phyloP scores from a whole-genome alignment of 192 early-diverging fungal species.

The Coemansia biformis region DNA sequence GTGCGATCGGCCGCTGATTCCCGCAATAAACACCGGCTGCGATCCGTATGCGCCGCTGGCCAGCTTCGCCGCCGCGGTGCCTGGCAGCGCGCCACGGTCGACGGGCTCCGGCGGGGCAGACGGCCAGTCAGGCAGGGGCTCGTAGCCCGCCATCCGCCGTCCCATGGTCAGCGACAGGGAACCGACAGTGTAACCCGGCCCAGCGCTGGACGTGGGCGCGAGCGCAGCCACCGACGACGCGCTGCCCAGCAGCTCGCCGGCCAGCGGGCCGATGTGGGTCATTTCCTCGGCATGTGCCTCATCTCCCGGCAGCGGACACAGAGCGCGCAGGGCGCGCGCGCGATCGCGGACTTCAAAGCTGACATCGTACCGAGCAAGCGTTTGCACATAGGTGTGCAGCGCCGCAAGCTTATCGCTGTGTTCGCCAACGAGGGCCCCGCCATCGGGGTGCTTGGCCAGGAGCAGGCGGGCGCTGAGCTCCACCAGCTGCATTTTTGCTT shows the following conservation, averaged over 20 bases:
- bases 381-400: conserved; percentile 71
- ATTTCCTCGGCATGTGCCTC: conserved; percentile 19
- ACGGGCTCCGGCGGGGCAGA: conserved; percentile 9
- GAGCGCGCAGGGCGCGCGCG: conserved; percentile 57
- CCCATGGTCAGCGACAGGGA: conserved; percentile 62
- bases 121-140: conserved; percentile 78
- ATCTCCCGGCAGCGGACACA: conserved; percentile 33
- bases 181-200: conserved; percentile 52
- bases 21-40: conserved; percentile 34
- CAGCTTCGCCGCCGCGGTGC: background rate
- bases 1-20: conserved; percentile 28
- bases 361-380: conserved; percentile 84
- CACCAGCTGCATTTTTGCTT: conserved; percentile 78
- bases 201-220: too few relatives aligned
- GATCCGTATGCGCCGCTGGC: conserved; percentile 1
- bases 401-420: conserved; percentile 13
- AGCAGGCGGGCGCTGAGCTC: conserved; percentile 58
- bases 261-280: conserved; percentile 9
- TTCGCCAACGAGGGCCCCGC: conserved; percentile 3
- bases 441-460: conserved; percentile 1
- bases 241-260: conserved; percentile 17
- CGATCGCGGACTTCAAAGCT: conserved; percentile 89
- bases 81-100: conserved; percentile 16
- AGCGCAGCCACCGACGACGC: conserved; percentile 1
- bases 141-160: conserved; percentile 62